A percentile compares a stretch with the other conserved stretches of the same genome.
Conservation (phyloP, 2,329 filamentous ascomycete species). For the Hypoxylon sp. region DNA sequence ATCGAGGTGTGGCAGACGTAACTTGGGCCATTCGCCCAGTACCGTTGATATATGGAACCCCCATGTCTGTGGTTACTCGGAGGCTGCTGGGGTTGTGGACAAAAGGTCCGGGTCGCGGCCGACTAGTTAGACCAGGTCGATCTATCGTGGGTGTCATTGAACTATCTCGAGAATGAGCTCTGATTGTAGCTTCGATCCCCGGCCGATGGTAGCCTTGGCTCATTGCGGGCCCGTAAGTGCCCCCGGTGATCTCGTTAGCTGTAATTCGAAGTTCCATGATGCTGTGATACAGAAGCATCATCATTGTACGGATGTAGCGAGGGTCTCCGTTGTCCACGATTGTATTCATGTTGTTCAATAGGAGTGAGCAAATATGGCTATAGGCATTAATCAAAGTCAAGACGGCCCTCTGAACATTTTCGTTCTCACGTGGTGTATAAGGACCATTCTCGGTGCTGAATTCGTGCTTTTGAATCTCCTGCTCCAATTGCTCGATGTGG, state of each 20-base stretch:
- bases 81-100: slow-evolving; percentile 68
- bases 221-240: slow-evolving; percentile 45
- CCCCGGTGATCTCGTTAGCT: slow-evolving; percentile 51
- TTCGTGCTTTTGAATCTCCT: slow-evolving; percentile 75
- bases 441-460: slow-evolving; percentile 65
- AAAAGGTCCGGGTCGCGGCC: slow-evolving; percentile 58
- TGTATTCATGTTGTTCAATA: slow-evolving; percentile 73
- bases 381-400: slow-evolving; percentile 75
- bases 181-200: slow-evolving; percentile 63
- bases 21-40: slow-evolving; percentile 66
- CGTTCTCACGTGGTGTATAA: slow-evolving; percentile 68
- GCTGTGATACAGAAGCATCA: slow-evolving; percentile 76
- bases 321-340: slow-evolving; percentile 77
- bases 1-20: slow-evolving; percentile 80
- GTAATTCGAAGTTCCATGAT: slow-evolving; percentile 76
- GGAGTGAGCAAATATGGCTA: slow-evolving; percentile 73
- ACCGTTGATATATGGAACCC: slow-evolving; percentile 65
- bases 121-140: slow-evolving; percentile 58
- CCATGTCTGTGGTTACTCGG: slow-evolving; percentile 70
- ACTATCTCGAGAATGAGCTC: slow-evolving; percentile 66
- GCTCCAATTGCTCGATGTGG: slow-evolving; percentile 75
- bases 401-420: slow-evolving; percentile 74
- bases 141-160: slow-evolving; percentile 69
- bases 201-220: slow-evolving; percentile 50
- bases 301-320: slow-evolving; percentile 75